Base-by-base conservation (phyloP, 306 rosid species). In the Medicago arabica region DNA sequence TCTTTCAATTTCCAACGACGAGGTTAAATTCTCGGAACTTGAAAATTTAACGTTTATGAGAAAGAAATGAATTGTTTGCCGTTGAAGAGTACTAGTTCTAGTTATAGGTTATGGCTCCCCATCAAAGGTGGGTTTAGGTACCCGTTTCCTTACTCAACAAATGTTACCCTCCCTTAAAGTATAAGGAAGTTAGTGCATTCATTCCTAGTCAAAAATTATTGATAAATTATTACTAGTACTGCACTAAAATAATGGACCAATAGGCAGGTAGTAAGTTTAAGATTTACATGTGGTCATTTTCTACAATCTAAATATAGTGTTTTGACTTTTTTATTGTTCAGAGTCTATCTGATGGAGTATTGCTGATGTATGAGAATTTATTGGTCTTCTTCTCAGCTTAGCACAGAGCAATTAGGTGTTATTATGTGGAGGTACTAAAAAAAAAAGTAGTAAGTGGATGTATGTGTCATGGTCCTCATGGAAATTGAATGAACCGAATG, bases 401-500 rank as follows among this genome's bases (percentile, higher is more conserved):
- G 64, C 60, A 57, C 39, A 64, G 17, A 14, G 62, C 69, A 79
- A 46, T 18, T 34, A 34, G 8, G 13, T 41, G 4, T 9, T 40
- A 40, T 40, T 40, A 40, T 40, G 44, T 41, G 46, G 46, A 31
- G 36, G 36, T 31, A 31, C 36, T 31, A 31, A 31, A 31, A 31
- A 25, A 25, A 25, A 0, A 21, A 21, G 28, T 34, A 34, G 7
- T 34, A 34, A 50, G 2, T 54, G 61, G 19, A 54, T 53, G 60
- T 57, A 18, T 21, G 34, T 9, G 63, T 57, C 3, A 21, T 54
- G 28, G 28, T 54, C 28, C 60, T 9, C 2, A 28, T 25, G 69
- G 58, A 63, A 36, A 66, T 77, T 67, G 83, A 84, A 73, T 69
- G 68, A 74, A 25, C 28, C 15, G 62, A 72, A 80, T 67, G 75